Base-by-base conservation (phyloP, 2,329 filamentous ascomycete genomes). In the Aspergillus fijiensis region DNA sequence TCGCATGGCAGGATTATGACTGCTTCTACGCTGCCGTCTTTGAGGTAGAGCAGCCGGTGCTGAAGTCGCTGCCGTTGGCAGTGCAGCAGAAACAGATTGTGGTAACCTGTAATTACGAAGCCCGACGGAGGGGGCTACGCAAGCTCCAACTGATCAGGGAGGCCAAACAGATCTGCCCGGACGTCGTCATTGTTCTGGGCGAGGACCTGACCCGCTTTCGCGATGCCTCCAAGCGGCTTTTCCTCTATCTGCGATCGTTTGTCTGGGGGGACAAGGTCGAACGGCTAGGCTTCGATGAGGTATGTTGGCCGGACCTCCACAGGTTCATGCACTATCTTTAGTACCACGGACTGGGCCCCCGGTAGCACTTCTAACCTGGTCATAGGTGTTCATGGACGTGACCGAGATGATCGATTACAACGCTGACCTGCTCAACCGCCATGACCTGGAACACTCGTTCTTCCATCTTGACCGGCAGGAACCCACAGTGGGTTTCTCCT, bases 1-100 rank as follows among this genome's bases (percentile, higher is more conserved):
- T 62, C 48, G 39, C 47, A 51, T 35, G 35, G 21, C 57, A 79
- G 77, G 79, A 81, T 66, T 81, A 81, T 70, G 79, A 81, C 79
- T 96, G 91, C 80, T 98, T 98, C 81, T 98, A 98, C 75, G 93
- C 93, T 23, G 91, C 92, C 53, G 92, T 95, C 9, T 89, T 95
- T 67, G 92, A 97, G 77, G 88, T 89, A 65, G 89, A 90, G 72
- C 87, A 90, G 65, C 91, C 92, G 0, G 80, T 83, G 2, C 80
- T 97, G 59, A 91, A 87, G 71, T 81, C 83, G 1, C 78, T 89
- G 19, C 91, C 92, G 6, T 80, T 98, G 35, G 93, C 92, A 39
- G 87, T 96, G 60, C 90, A 93, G 75, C 93, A 97, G 77, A 97
- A 97, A 77, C 91, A 92, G 73, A 96, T 97, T 58, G 83, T 95